Evolutionary conservation across 2,329 filamentous ascomycete genomes (phyloP), one percentile per base, ranked within the genome.

Genomic region (Colletotrichum graminicola): DNA sequence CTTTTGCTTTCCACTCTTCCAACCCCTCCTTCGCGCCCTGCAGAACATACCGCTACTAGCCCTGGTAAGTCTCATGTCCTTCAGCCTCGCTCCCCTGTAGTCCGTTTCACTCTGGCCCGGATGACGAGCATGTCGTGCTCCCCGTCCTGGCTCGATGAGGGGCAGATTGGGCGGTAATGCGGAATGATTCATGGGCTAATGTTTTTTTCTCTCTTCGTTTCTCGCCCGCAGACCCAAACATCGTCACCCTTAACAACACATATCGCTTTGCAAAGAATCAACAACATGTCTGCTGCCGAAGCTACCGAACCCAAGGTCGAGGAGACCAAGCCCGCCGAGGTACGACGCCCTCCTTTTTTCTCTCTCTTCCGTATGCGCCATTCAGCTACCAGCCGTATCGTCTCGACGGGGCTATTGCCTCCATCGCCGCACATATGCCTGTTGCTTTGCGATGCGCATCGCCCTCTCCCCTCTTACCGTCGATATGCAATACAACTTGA

Each of bases 281-380:
- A 62, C 75, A 84, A 78, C 56, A 87, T 87, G 86, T 86, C 83
- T 80, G 79, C 84, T 73, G 78, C 82, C 75, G 85, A 87, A 76
- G 83, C 82, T 75, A 84, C 84, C 76, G 87, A 89, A 77, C 83
- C 86, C 77, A 88, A 88, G 86, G 84, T 85, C 80, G 84, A 84
- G 77, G 84, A 84, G 83, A 83, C 83, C 80, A 81, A 81, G 77
- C 77, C 70, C 55, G 52, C 61, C 70, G 75, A 76, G 66, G 74
- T 74, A 74, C 52, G 74, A 71, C 51, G 23, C 36, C 55, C 65
- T 21, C 21, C 43, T 21, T 21, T 23, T 47, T 23, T 5, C 4
- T n/a, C n/a, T 8, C 4, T 55, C 57, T 41, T 32, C 66, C 62
- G 56, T 57, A 61, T n/a, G 41, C 62, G 49, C 47, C 36, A 26